Conservation (phyloP, 108 stramenopile species). For the Skeletonema tropicum region DNA sequence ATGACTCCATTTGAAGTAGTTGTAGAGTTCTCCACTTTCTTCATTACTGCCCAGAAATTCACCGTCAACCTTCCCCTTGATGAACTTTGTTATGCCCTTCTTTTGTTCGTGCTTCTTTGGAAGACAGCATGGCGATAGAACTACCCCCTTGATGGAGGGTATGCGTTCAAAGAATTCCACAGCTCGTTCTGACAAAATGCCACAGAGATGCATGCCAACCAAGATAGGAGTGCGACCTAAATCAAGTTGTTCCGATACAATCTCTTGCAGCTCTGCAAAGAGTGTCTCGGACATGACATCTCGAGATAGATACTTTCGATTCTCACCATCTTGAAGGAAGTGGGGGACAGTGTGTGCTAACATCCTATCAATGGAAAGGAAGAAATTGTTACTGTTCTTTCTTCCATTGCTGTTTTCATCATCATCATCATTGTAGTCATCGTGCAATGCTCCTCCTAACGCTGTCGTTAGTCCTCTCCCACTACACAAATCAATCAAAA, state of each 20-base stretch:
- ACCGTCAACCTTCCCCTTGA: neutral
- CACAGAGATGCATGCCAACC: slow-evolving; percentile 43
- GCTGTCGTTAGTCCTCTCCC: slow-evolving; percentile 37
- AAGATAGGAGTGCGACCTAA: slow-evolving; percentile 20
- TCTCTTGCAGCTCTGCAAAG: slow-evolving; percentile 16
- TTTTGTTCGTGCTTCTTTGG: slow-evolving; percentile 27
- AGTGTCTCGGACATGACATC: slow-evolving; percentile 26
- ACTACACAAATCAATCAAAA: slow-evolving; percentile 40
- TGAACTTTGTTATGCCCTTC: slow-evolving; percentile 1
- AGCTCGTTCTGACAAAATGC: slow-evolving; percentile 29
- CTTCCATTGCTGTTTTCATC: neutral
- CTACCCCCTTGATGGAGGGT: slow-evolving; percentile 23
- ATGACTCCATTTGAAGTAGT: slow-evolving; percentile 18
- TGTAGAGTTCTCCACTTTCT: slow-evolving; percentile 9
- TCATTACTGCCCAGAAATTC: slow-evolving; percentile 3
- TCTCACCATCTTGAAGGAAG: slow-evolving; percentile 16
- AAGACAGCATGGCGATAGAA: slow-evolving; percentile 44
- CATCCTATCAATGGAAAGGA: slow-evolving; percentile 34
- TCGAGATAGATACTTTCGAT: slow-evolving; percentile 25
- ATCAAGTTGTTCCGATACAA: slow-evolving; percentile 17
- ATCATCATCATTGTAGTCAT: neutral
- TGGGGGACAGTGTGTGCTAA: slow-evolving; percentile 26
- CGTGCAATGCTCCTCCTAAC: slow-evolving; percentile 27
- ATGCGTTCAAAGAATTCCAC: slow-evolving; percentile 35
- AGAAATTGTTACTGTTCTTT: slow-evolving; percentile 16